A percentile compares a stretch with the other conserved stretches of the same genome.
These are phyloP conservation scores for Chlorella sp. DNA, from an alignment of 139 green algal genomes.

Conservation along the genomic window DNA sequence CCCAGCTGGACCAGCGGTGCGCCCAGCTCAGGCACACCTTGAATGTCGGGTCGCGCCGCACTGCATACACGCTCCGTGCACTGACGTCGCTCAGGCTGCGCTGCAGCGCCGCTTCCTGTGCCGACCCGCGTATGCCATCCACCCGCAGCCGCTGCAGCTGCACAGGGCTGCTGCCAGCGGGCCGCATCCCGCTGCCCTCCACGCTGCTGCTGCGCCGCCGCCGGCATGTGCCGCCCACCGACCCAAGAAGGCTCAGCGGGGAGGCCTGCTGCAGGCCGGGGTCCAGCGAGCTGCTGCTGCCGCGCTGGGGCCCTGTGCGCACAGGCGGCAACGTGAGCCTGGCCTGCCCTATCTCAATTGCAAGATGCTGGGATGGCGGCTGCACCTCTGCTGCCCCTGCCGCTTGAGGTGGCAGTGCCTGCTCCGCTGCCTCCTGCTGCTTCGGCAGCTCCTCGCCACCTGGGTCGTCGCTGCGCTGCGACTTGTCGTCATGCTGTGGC, in stretches of 20 bases:
- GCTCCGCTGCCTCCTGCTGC: background rate
- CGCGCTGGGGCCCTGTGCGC: background rate
- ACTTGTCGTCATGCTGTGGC: background rate
- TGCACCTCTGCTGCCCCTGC: background rate
- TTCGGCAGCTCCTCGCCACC: background rate
- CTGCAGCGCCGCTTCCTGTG: background rate
- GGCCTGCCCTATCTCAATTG: background rate
- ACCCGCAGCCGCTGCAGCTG: background rate
- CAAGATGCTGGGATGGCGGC: background rate
- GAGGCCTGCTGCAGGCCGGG: background rate
- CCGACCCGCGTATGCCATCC: background rate
- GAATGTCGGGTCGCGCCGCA: background rate
- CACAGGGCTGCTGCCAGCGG: too few species aligned
- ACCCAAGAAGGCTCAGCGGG: background rate
- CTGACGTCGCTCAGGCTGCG: slow-evolving; percentile 13
- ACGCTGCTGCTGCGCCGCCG: background rate
- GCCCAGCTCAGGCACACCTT: background rate
- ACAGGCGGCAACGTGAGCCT: background rate
- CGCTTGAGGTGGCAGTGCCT: too few species aligned
- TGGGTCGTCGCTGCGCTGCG: background rate
- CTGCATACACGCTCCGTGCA: background rate
- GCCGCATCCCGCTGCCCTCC: too few species aligned
- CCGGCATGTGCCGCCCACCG: background rate
- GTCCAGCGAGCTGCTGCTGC: background rate
- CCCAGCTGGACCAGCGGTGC: too few species aligned